Percentiles rank a stretch among this genome's conserved stretches.
These are phyloP conservation scores for Hygrocybe punicea DNA, from an alignment of 768 basidiomycete species.

Conservation along the genomic window DNA sequence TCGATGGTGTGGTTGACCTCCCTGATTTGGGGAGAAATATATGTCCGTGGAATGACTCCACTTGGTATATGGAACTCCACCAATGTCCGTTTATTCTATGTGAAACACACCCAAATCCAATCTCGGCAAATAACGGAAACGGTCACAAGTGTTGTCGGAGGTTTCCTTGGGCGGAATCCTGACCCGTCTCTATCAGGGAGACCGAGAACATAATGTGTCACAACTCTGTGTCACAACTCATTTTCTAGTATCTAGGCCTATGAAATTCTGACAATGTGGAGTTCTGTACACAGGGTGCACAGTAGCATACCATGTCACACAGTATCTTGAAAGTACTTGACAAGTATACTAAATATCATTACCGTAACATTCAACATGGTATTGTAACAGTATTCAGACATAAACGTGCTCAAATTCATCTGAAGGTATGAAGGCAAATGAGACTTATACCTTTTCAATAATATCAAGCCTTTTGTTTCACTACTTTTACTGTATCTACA, in stretches of 20 bases:
- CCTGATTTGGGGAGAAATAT: conserved; percentile 93
- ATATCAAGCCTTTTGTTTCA: too few relatives aligned
- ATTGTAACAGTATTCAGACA: too few relatives aligned
- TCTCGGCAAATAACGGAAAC: conserved; percentile 73
- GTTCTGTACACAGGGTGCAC: too few relatives aligned
- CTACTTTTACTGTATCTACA: too few relatives aligned
- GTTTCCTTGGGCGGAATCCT: conserved; percentile 56
- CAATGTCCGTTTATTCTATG: conserved; percentile 83
- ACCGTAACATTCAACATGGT: too few relatives aligned
- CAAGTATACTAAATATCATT: too few relatives aligned
- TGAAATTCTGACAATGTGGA: too few relatives aligned
- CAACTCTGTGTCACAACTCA: neutral
- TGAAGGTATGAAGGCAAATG: too few relatives aligned
- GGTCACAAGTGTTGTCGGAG: conserved; percentile 78
- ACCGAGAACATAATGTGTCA: neutral
- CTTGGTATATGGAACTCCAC: conserved; percentile 90
- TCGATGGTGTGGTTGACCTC: conserved; percentile 91
- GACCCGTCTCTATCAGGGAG: conserved; percentile 27
- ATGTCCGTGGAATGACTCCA: conserved; percentile 83
- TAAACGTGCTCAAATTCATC: too few relatives aligned
- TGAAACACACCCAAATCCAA: conserved; percentile 76
- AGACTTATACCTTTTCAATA: too few relatives aligned
- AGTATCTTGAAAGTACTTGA: too few relatives aligned
- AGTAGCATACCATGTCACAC: too few relatives aligned
- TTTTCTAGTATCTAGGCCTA: neutral